phyloP scores from a whole-genome alignment of 2,329 filamentous ascomycete species.

The Penicillium sp. region DNA sequence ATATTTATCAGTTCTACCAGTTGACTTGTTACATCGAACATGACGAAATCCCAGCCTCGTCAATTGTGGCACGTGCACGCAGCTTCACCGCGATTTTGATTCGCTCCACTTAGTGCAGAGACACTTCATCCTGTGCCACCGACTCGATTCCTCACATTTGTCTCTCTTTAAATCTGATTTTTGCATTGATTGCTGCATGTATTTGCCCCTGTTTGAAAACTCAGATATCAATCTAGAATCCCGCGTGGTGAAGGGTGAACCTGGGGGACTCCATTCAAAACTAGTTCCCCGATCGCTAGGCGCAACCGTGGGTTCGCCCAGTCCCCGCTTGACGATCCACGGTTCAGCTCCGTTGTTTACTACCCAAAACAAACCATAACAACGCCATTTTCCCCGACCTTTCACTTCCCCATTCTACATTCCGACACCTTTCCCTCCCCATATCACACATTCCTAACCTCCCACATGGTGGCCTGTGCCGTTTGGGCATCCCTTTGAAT shows the following conservation, averaged over 20 bases:
- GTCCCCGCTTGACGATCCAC: constrained; percentile 29
- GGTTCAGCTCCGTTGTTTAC: constrained; percentile 38
- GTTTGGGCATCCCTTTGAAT: constrained; percentile 25
- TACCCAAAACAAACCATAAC: constrained; percentile 29
- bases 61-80: constrained; percentile 24
- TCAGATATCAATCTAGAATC: not conserved
- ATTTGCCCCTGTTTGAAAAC: not conserved
- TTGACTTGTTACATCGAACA: no score
- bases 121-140: constrained; percentile 18
- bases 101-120: constrained; percentile 21
- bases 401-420: constrained; percentile 4
- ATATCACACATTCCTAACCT: constrained; percentile 7
- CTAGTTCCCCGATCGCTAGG: constrained; percentile 23
- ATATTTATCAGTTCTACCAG: no score
- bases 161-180: not conserved
- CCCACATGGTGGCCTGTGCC: constrained; percentile 31
- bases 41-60: constrained; percentile 7
- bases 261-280: not conserved
- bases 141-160: constrained; percentile 5
- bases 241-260: not conserved
- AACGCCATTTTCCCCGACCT: constrained; percentile 15
- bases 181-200: constrained; percentile 5
- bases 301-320: constrained; percentile 26
- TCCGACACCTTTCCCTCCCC: constrained; percentile 3
- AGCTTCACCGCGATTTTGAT: constrained; percentile 29